Evolutionary conservation across 352 stramenopile genomes (phyloP).

Genomic region (Phytopythium oedochilum): DNA sequence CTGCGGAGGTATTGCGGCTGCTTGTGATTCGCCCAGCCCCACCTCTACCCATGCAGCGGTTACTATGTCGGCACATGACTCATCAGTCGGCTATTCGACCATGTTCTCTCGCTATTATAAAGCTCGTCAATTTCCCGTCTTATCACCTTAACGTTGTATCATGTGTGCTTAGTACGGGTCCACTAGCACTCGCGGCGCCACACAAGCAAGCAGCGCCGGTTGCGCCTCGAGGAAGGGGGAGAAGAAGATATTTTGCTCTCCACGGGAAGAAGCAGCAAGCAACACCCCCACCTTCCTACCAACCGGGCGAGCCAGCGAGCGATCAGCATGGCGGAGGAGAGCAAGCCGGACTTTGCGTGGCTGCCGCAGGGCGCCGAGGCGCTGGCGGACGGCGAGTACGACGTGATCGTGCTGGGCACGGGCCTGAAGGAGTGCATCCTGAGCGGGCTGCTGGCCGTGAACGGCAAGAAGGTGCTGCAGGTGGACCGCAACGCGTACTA

Average conservation of each 20-base stretch:
- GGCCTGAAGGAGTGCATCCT: conserved; percentile 99
- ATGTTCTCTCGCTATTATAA: too few species aligned
- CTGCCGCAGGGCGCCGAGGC: conserved; percentile 92
- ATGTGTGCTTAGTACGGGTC: too few species aligned
- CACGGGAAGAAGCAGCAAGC: background rate
- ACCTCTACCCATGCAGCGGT: too few species aligned
- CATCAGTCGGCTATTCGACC: too few species aligned
- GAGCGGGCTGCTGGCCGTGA: conserved; percentile 93
- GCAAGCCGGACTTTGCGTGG: conserved; percentile 90
- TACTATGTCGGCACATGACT: too few species aligned
- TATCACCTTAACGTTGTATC: too few species aligned
- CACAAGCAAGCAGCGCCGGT: background rate
- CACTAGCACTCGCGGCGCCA: too few species aligned
- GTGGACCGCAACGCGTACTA: conserved; percentile 99
- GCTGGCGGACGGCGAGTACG: conserved; percentile 99
- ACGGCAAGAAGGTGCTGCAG: conserved; percentile 95
- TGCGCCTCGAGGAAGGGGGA: background rate
- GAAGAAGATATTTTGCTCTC: background rate
- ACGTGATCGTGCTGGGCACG: conserved; percentile 99
- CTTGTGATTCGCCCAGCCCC: too few species aligned
- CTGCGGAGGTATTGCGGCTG: too few species aligned
- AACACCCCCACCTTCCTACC: too few species aligned
- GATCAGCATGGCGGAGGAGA: conserved; percentile 52
- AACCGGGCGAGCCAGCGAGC: too few species aligned
- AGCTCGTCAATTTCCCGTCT: too few species aligned